phyloP scores from a whole-genome alignment of 495 filamentous ascomycete species.

The Ascobolus immersus region DNA sequence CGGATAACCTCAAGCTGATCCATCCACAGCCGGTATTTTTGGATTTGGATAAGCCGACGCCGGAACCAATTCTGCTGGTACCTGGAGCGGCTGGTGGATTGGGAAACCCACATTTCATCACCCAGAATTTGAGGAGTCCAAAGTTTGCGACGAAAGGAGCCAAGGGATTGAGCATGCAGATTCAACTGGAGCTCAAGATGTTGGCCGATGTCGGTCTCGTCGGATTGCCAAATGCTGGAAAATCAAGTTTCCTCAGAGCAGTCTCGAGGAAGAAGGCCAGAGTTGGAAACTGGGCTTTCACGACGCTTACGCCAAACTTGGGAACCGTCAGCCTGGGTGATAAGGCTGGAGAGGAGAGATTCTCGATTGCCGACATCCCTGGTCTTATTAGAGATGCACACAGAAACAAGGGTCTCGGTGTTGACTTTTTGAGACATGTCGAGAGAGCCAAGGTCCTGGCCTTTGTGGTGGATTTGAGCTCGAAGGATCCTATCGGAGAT shows the following conservation, averaged over 20 bases:
- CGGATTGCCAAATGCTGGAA: slow-evolving; percentile 85
- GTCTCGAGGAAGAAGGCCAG: slow-evolving; percentile 64
- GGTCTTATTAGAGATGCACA: slow-evolving; percentile 77
- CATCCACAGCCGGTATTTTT: slow-evolving; percentile 37
- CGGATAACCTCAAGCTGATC: slow-evolving; percentile 17
- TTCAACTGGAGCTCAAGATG: slow-evolving; percentile 83
- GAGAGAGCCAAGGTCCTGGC: slow-evolving; percentile 79
- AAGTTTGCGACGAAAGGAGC: slow-evolving; percentile 77
- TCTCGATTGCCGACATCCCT: slow-evolving; percentile 90
- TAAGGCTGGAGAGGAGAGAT: slow-evolving; percentile 31
- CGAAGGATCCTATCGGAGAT: slow-evolving; percentile 49
- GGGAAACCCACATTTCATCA: slow-evolving; percentile 79
- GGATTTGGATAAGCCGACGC: slow-evolving; percentile 59
- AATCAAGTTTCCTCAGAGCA: slow-evolving; percentile 72
- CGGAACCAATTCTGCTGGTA: slow-evolving; percentile 63
- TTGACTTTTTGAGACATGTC: slow-evolving; percentile 79
- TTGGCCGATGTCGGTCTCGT: slow-evolving; percentile 87
- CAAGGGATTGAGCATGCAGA: slow-evolving; percentile 41
- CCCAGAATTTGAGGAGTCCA: slow-evolving; percentile 39
- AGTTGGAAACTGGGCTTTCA: slow-evolving; percentile 90
- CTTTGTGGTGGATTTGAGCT: slow-evolving; percentile 72
- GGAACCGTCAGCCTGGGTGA: slow-evolving; percentile 59
- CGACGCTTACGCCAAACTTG: slow-evolving; percentile 77
- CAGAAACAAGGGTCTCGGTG: slow-evolving; percentile 70
- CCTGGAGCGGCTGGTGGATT: slow-evolving; percentile 72